Evolutionary conservation across 768 basidiomycete species (phyloP), one percentile per base, ranked within the genome.

Genomic region (Hypsizygus marmoreus): DNA sequence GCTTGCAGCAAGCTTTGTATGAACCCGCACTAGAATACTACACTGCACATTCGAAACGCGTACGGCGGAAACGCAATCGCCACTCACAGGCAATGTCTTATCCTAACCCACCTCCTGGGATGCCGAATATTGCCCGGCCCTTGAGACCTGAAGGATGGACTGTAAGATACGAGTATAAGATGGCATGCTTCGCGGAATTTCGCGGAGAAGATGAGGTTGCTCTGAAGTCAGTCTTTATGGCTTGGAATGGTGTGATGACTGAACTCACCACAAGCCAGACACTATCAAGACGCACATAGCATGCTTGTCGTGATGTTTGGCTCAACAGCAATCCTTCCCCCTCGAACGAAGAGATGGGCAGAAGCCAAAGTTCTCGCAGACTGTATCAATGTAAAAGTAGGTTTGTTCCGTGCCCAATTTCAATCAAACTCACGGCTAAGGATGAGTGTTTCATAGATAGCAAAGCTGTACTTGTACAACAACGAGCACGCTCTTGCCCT

Each of bases 341-440:
- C 94, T 4, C 81, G 95, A 7, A 97, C 94, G 1, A 99, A 98
- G 62, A 79, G 95, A 23, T 98, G 95, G 95, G 94, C 95, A 12
- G 97, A 99, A 65, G 95, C 95, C 3, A 97, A 95, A 64, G 97
- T 98, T 2, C 76, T 98, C 2, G 93, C 91, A 0, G 97, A 99
- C 61, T 90, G 91, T 53, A 85, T 97, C 50, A 90, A 86, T 47
- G 73, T 97, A 61, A 95, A 97, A 73, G 94, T 91, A 50, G 45
- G 67, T 49, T 7, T 6, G 23, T 49, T 11, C 11, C 8, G 6
- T 32, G 14, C 13, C 12, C 13, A 11, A 9, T 14, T 11, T 11
- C 22, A 33, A 16, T 17, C 23, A 14, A 33, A 9, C 41, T 33
- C 20, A 29, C 16, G 16, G 26, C 25, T 13, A 30, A 41, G 39